Percentiles rank a stretch among this genome's conserved stretches.
phyloP scores from a whole-genome alignment of 2,329 filamentous ascomycete genomes.

The Venturia pyrina region DNA sequence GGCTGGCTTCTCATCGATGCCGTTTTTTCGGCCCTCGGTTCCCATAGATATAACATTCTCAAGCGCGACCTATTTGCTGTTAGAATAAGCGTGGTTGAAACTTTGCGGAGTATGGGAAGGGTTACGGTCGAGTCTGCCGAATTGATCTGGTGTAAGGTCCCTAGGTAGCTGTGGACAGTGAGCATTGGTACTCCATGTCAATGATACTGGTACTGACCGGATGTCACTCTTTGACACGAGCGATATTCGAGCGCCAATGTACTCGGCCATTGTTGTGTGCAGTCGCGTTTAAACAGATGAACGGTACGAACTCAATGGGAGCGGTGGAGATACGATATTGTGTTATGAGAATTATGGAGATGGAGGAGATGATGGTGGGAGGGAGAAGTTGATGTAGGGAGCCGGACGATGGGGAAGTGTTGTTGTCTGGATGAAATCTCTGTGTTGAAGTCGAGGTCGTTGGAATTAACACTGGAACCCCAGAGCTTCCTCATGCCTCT shows the following conservation, averaged over 20 bases:
- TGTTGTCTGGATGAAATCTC: neutral
- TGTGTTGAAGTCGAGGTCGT: neutral
- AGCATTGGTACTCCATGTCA: neutral
- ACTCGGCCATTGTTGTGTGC: neutral
- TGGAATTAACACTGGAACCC: neutral
- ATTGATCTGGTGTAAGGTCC: constrained; percentile 94
- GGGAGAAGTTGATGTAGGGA: neutral
- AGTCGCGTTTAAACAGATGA: neutral
- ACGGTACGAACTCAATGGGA: neutral
- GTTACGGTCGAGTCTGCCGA: constrained; percentile 72
- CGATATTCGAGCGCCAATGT: constrained; percentile 72
- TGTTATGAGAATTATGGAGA: neutral
- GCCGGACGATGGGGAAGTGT: neutral
- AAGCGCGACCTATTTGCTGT: constrained; percentile 58
- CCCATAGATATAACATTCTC: constrained; percentile 93
- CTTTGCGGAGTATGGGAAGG: neutral
- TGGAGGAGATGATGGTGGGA: neutral
- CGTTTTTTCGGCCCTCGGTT: constrained; percentile 77
- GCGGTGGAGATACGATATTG: neutral
- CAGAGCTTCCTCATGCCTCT: constrained; percentile 1
- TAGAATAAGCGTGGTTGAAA: neutral
- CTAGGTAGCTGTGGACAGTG: constrained; percentile 67
- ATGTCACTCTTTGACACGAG: constrained; percentile 97
- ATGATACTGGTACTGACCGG: constrained; percentile 50
- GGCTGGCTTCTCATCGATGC: constrained; percentile 61